Percentiles rank a stretch among this genome's conserved stretches.
These are phyloP conservation scores for Alternaria conjuncta DNA, from an alignment of 2,329 filamentous ascomycete genomes.

Conservation along the genomic window DNA sequence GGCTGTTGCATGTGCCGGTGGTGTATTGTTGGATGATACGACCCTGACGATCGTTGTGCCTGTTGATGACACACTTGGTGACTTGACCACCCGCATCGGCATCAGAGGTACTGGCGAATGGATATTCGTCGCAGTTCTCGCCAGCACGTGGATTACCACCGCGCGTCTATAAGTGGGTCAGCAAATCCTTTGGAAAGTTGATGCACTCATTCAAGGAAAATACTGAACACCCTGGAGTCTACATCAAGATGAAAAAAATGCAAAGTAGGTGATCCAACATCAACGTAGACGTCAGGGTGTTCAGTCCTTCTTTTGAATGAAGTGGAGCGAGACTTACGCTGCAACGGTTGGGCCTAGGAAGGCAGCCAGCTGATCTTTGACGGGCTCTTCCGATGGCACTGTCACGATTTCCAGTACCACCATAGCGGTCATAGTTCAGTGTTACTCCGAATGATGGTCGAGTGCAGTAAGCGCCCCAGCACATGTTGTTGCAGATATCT, in stretches of 20 bases:
- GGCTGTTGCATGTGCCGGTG: not conserved
- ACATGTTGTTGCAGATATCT: slow-evolving; percentile 4
- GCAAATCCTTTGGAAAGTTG: not conserved
- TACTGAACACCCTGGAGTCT: not conserved
- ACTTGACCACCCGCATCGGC: not conserved
- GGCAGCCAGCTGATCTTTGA: not conserved
- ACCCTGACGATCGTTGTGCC: not conserved
- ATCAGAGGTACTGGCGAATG: not conserved
- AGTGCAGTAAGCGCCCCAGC: slow-evolving; percentile 4
- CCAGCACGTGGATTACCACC: not conserved
- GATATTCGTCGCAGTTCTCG: not conserved
- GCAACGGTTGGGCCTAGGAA: not conserved
- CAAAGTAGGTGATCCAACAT: not conserved
- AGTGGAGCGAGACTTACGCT: not conserved
- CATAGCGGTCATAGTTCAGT: not conserved
- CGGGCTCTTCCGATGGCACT: not conserved
- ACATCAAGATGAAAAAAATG: not conserved
- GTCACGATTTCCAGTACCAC: not conserved
- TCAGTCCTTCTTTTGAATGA: not conserved
- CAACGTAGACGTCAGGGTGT: not conserved
- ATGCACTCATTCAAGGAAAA: not conserved
- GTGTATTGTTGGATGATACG: not conserved
- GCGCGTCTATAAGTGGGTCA: not conserved
- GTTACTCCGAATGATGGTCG: not conserved
- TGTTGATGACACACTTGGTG: not conserved